These are phyloP conservation scores for Candida neerlandica DNA, from an alignment of 1,139 yeast genomes.

Conservation along the genomic window DNA sequence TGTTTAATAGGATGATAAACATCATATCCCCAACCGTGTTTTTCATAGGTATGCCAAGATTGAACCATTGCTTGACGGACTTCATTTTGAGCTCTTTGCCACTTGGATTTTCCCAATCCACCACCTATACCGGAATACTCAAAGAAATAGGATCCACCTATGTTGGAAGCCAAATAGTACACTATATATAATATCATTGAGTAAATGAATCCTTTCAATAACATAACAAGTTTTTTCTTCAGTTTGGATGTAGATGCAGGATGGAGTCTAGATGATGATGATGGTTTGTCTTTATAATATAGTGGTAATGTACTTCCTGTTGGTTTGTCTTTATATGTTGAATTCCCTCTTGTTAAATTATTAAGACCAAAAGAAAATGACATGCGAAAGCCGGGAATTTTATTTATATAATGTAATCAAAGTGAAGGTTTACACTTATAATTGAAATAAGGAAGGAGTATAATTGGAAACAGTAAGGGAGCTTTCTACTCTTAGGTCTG, in stretches of 20 bases:
- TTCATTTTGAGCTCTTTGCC: constrained; percentile 53
- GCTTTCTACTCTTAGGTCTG: background rate
- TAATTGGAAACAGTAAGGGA: background rate
- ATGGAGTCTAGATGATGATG: constrained; percentile 8
- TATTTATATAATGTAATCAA: constrained; percentile 2
- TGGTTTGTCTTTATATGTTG: constrained; percentile 18
- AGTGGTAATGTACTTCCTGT: constrained; percentile 26
- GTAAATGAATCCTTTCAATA: constrained; percentile 44
- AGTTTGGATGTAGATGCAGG: constrained; percentile 11
- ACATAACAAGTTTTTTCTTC: constrained; percentile 31
- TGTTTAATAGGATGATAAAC: constrained; percentile 53
- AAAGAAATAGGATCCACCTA: constrained; percentile 1
- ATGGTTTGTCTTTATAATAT: constrained; percentile 35
- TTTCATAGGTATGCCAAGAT: constrained; percentile 78
- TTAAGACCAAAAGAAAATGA: constrained; percentile 16
- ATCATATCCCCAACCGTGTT: constrained; percentile 76
- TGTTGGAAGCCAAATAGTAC: constrained; percentile 22
- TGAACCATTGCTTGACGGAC: constrained; percentile 68
- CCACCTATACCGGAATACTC: background rate
- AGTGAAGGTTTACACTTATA: background rate
- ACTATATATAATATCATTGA: constrained; percentile 42
- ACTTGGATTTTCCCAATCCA: constrained; percentile 16
- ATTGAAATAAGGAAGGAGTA: background rate
- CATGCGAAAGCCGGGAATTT: constrained; percentile 7
- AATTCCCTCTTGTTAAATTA: constrained; percentile 14